Percentiles rank a stretch among this genome's conserved stretches.
Evolutionary conservation across 129 eudicot species (phyloP).

Genomic region (Pseudognaphalium luteoalbum): DNA sequence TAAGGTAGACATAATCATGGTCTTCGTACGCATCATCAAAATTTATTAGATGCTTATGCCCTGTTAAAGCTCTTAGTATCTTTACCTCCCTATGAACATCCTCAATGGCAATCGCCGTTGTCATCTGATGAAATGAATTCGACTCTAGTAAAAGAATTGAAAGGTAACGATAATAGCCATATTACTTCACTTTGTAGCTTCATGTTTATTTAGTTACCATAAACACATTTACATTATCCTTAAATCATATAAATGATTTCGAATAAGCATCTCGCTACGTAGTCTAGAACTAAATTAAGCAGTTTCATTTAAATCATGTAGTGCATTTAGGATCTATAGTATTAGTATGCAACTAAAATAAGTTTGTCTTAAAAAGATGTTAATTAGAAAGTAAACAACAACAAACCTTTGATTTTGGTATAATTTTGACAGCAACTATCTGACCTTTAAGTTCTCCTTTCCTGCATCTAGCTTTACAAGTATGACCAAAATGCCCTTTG

Average conservation of each 20-base stretch:
- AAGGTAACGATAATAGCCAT: background rate
- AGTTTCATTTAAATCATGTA: background rate
- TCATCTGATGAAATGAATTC: conserved; percentile 28
- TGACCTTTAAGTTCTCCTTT: conserved; percentile 40
- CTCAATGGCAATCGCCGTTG: conserved; percentile 42
- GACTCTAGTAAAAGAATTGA: background rate
- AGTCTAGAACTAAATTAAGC: too few relatives aligned
- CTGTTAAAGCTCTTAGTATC: conserved; percentile 35
- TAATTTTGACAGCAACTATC: conserved; percentile 36
- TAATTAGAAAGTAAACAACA: background rate
- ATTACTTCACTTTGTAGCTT: background rate
- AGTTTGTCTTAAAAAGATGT: background rate
- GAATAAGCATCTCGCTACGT: background rate
- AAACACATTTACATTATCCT: background rate
- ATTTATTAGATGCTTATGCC: conserved; percentile 30
- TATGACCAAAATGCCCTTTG: conserved; percentile 42
- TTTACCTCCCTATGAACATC: conserved; percentile 42
- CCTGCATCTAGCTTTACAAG: conserved; percentile 29
- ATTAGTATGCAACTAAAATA: background rate
- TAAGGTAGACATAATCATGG: conserved; percentile 36
- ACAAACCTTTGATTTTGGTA: conserved; percentile 35
- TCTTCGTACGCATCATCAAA: conserved; percentile 41
- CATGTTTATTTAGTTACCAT: background rate
- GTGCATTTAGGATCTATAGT: background rate
- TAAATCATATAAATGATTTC: background rate